Percentiles rank a stretch among this genome's conserved stretches.
Conservation (phyloP, 208 protist genomes). For the Leptomonas pyrrhocoris region DNA sequence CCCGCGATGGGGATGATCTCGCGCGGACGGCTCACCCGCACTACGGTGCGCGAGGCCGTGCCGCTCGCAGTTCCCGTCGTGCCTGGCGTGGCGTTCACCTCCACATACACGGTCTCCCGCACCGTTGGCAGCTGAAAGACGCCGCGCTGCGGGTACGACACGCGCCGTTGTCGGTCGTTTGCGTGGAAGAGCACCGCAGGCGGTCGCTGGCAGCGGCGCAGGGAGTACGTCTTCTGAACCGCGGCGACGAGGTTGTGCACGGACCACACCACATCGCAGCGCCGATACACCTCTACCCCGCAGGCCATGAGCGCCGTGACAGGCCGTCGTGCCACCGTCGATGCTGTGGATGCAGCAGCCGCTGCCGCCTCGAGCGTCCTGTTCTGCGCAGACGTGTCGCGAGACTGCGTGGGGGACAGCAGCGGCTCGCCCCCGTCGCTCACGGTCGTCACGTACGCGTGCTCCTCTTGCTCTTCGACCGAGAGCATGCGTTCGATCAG, state of each 20-base stretch:
- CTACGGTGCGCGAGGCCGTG: neutral
- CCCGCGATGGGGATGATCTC: conserved; percentile 72
- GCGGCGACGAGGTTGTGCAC: conserved; percentile 62
- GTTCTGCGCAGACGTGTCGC: neutral
- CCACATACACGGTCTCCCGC: conserved; percentile 33
- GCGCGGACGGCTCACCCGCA: conserved; percentile 13
- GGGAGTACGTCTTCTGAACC: conserved; percentile 72
- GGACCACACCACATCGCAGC: conserved; percentile 78
- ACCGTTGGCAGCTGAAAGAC: conserved; percentile 46
- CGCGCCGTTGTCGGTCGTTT: conserved; percentile 29
- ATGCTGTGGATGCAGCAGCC: neutral
- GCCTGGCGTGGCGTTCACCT: neutral
- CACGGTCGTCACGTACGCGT: conserved; percentile 12
- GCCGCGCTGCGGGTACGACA: conserved; percentile 9
- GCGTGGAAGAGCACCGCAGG: conserved; percentile 70
- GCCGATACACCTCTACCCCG: conserved; percentile 60
- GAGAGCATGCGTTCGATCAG: conserved; percentile 43
- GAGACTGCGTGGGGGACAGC: neutral
- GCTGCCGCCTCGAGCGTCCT: no score
- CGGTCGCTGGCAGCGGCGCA: conserved; percentile 80
- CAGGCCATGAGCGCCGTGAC: conserved; percentile 48
- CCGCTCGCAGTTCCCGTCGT: neutral
- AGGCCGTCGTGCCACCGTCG: neutral
- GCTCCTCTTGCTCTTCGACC: conserved; percentile 21
- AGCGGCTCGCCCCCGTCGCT: conserved; percentile 19